Conservation (phyloP, 2,329 filamentous ascomycete genomes). For the Pyricularia pennisetigena region DNA sequence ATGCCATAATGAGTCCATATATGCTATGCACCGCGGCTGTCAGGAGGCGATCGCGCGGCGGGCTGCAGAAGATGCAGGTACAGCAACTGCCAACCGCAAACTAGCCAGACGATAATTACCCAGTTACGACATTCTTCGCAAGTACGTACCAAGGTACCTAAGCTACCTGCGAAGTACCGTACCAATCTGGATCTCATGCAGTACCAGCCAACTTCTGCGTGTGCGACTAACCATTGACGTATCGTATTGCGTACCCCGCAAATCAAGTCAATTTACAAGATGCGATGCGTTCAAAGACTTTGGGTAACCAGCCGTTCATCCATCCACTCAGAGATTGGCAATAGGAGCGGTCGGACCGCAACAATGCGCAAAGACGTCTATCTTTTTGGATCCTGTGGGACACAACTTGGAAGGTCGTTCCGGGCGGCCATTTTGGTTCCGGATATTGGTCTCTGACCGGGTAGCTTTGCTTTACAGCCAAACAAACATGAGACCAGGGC, state of each 20-base stretch:
- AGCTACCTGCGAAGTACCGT: background rate
- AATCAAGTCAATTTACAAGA: background rate
- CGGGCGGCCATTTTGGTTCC: background rate
- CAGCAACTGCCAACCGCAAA: background rate
- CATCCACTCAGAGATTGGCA: background rate
- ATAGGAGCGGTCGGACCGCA: background rate
- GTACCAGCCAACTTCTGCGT: background rate
- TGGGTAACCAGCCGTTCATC: background rate
- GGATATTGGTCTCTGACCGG: background rate
- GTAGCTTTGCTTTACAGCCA: background rate
- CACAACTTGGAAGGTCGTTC: background rate
- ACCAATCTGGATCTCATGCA: background rate
- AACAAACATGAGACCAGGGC: background rate
- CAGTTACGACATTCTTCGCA: background rate
- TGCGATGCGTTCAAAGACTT: background rate
- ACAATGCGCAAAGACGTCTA: background rate
- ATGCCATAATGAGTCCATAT: background rate
- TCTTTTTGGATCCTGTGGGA: background rate
- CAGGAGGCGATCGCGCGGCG: background rate
- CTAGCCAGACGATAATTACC: background rate
- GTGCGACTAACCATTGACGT: background rate
- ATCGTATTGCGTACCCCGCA: background rate
- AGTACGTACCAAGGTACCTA: background rate
- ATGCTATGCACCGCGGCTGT: background rate
- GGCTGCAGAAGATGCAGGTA: background rate